Conservation (phyloP, 2,329 filamentous ascomycete genomes). For the Alternaria postmessia region DNA sequence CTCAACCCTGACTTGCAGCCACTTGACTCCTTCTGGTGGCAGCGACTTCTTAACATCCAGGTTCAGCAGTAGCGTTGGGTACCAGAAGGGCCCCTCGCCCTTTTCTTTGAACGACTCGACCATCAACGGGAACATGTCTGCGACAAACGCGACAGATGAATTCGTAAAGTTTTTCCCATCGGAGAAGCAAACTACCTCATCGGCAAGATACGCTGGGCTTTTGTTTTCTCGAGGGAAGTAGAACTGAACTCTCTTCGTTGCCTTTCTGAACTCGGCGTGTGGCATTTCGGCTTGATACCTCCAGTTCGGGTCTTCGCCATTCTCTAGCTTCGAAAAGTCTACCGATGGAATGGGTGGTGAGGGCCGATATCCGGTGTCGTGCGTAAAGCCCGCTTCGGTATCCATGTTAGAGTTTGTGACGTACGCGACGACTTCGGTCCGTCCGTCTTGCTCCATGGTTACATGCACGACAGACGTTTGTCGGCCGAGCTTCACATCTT, state of each 20-base stretch:
- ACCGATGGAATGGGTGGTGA: slow-evolving; percentile 55
- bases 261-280: slow-evolving; percentile 58
- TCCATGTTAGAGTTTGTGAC: slow-evolving; percentile 70
- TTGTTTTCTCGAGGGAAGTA: slow-evolving; percentile 62
- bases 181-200: slow-evolving; percentile 73
- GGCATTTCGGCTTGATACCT: slow-evolving; percentile 54
- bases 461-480: slow-evolving; percentile 71
- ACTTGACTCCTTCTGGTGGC: slow-evolving; percentile 73
- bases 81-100: slow-evolving; percentile 65
- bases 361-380: slow-evolving; percentile 63
- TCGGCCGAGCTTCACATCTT: slow-evolving; percentile 70
- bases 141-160: slow-evolving; percentile 69
- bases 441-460: slow-evolving; percentile 63
- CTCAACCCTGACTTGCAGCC: slow-evolving; percentile 71
- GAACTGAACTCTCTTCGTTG: slow-evolving; percentile 60
- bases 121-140: slow-evolving; percentile 74
- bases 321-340: slow-evolving; percentile 53
- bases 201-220: slow-evolving; percentile 54
- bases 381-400: slow-evolving; percentile 66
- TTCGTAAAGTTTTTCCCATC: slow-evolving; percentile 70
- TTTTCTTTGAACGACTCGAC: slow-evolving; percentile 60
- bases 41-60: slow-evolving; percentile 79
- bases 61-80: slow-evolving; percentile 77
- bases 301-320: slow-evolving; percentile 61
- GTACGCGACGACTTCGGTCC: slow-evolving; percentile 70